Evolutionary conservation across 2,329 filamentous ascomycete genomes (phyloP).

Genomic region (Rutstroemia sp.): DNA sequence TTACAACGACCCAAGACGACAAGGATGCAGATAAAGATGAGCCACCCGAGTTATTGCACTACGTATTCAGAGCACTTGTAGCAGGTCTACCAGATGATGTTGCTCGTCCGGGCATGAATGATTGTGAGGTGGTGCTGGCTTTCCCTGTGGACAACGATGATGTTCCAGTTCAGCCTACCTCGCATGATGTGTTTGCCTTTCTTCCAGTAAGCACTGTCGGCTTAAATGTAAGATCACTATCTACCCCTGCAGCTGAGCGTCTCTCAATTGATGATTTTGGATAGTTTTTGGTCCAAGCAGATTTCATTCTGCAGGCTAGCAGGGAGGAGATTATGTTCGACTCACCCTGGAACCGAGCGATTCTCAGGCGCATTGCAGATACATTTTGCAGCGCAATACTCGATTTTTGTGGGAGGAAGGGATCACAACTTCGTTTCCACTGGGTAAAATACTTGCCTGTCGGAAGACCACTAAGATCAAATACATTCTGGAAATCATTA

Average conservation of each 20-base stretch:
- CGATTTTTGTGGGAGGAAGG: not conserved
- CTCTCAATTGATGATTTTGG: not conserved
- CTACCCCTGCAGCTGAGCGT: not conserved
- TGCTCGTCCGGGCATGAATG: not conserved
- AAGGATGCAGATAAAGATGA: not conserved
- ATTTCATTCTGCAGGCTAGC: conserved; percentile 17
- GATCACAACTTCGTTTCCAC: not conserved
- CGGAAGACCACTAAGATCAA: not conserved
- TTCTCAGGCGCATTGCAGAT: not conserved
- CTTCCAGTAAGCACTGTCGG: conserved; percentile 17
- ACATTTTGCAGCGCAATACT: not conserved
- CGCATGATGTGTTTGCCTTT: conserved; percentile 14
- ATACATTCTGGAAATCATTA: not conserved
- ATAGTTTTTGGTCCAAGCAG: conserved; percentile 13
- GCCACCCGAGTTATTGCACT: not conserved
- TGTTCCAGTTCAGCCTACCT: conserved; percentile 7
- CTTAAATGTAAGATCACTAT: conserved; percentile 14
- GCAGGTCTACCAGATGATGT: not conserved
- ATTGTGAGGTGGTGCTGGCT: conserved; percentile 12
- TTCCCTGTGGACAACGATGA: conserved; percentile 11
- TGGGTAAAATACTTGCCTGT: not conserved
- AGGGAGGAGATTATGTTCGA: conserved; percentile 15
- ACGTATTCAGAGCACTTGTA: not conserved
- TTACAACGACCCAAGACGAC: conserved; percentile 7
- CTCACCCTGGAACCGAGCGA: conserved; percentile 12